Percentiles rank a stretch among this genome's conserved stretches.
These are phyloP conservation scores for Globisporangium nunn DNA, from an alignment of 352 stramenopile species.

Conservation along the genomic window DNA sequence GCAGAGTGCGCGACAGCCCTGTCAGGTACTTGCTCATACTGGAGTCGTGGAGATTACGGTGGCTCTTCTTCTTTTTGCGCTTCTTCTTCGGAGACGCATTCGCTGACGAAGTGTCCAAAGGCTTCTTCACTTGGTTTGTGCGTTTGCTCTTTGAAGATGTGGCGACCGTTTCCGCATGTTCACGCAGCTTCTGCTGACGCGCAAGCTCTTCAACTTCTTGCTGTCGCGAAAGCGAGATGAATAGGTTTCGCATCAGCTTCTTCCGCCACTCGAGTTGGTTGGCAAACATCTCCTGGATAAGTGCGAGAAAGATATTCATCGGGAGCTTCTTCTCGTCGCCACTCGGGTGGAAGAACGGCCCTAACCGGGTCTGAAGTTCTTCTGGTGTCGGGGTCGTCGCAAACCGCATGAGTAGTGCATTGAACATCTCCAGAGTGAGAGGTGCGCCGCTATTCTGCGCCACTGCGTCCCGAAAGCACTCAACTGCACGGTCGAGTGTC, in stretches of 20 bases:
- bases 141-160: neutral
- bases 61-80: constrained; percentile 25
- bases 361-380: constrained; percentile 28
- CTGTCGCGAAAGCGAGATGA: constrained; percentile 31
- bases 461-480: constrained; percentile 18
- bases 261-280: constrained; percentile 42
- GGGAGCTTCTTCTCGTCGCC: constrained; percentile 52
- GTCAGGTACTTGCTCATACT: constrained; percentile 27
- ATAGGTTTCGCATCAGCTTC: constrained; percentile 31
- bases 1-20: constrained; percentile 27
- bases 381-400: constrained; percentile 17
- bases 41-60: constrained; percentile 9
- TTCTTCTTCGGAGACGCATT: constrained; percentile 12
- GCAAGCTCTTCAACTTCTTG: constrained; percentile 14
- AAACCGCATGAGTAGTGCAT: constrained; percentile 37
- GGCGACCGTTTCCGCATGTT: constrained; percentile 1
- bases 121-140: constrained; percentile 3
- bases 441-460: constrained; percentile 23
- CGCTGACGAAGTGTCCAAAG: neutral
- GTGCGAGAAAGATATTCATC: constrained; percentile 35
- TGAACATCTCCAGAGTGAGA: constrained; percentile 46
- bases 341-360: constrained; percentile 42
- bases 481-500: constrained; percentile 11
- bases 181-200: constrained; percentile 4
- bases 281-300: constrained; percentile 38